Evolutionary conservation across 768 basidiomycete species (phyloP).

Genomic region (Hebeloma cylindrosporum): DNA sequence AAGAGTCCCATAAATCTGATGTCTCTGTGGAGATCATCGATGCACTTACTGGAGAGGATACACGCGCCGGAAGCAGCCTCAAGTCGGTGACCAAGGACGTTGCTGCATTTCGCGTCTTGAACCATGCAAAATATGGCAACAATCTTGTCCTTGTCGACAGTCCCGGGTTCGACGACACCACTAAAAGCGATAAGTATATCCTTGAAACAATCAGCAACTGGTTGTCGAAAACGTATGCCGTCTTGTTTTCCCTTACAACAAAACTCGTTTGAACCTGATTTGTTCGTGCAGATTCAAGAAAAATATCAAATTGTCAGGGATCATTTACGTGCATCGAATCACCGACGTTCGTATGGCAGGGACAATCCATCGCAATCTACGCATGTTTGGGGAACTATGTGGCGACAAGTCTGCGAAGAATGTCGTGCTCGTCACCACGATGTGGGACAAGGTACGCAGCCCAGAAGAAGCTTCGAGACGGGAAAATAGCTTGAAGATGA

Average conservation of each 20-base stretch:
- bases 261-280: background rate
- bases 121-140: no score
- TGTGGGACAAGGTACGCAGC: constrained; percentile 10
- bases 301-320: constrained; percentile 24
- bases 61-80: no score
- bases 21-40: no score
- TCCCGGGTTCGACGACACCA: constrained; percentile 29
- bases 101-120: no score
- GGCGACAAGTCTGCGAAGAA: constrained; percentile 29
- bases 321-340: constrained; percentile 27
- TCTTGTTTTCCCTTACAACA: background rate
- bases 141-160: constrained; percentile 27
- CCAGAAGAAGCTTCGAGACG: no score
- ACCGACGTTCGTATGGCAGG: constrained; percentile 29
- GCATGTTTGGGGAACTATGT: constrained; percentile 36
- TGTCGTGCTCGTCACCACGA: constrained; percentile 33
- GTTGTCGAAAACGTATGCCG: constrained; percentile 20
- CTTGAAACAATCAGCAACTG: constrained; percentile 24
- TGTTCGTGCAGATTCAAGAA: constrained; percentile 6
- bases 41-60: no score
- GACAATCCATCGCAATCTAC: constrained; percentile 26
- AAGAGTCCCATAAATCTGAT: no score
- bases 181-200: constrained; percentile 22
- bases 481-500: no score
- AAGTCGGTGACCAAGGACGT: no score